Evolutionary conservation across 192 early-diverging fungal genomes (phyloP), one percentile per base, ranked within the genome.

Genomic region (Podila epicladia): DNA sequence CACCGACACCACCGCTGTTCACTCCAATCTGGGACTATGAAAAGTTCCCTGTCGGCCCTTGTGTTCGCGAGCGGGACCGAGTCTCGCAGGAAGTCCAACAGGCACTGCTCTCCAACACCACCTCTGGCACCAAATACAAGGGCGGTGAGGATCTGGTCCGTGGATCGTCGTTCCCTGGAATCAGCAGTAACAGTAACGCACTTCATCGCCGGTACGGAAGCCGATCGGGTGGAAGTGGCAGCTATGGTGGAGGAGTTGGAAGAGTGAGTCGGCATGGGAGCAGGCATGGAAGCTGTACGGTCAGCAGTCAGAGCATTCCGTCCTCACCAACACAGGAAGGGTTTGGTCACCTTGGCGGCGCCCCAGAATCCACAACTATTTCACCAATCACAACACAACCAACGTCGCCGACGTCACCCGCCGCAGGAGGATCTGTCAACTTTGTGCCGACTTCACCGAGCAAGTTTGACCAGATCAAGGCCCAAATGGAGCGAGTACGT

Each of bases 401-500:
- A 41, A 32, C 51, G 51, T 24, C 69, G 26, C 17, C 65, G 12
- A 31, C 48, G 9, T n/a, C 48, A 11, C 41, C 22, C 22, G 1
- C 17, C 45, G 24, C 17, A 45, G 20, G 9, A 45, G 20, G 9
- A 31, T 19, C 33, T 28, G 22, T 53, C 58, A 35, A 17, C 64
- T 55, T 55, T 24, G 53, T 55, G 9, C 58, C 60, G 2, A 58
- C 65, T 0, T 29, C 62, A 0, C n/a, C 64, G 17, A 78, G 75
- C 69, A 78, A 78, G 38, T 78, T 78, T 58, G 75, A 78, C 29
- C 63, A 48, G 41, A 71, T 71, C 51, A 71, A 58, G 64, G 75
- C 75, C 4, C 75, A 78, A 35, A 78, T 62, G 64, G 64, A 71
- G 50, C 63, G 68, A 55, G 53, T 55, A 17, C 28, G 41, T 55